phyloP scores from a whole-genome alignment of 805 yeast species.

The Isabelozyma rhagii region DNA sequence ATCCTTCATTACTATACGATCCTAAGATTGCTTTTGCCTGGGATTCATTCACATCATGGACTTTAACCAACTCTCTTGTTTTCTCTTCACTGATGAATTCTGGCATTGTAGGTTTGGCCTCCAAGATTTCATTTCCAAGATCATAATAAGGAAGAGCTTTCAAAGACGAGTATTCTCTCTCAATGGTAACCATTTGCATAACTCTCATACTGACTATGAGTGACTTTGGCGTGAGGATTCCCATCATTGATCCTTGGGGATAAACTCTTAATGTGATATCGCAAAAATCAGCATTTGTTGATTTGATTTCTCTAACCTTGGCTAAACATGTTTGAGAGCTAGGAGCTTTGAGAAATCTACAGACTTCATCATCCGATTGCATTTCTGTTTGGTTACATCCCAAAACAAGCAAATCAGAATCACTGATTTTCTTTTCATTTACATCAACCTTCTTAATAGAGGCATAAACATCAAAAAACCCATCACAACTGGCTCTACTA shows the following conservation, averaged over 20 bases:
- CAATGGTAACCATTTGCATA: constrained; percentile 86
- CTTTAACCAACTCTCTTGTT: constrained; percentile 39
- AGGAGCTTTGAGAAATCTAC: constrained; percentile 25
- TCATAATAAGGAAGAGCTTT: constrained; percentile 82
- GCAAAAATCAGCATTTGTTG: constrained; percentile 57
- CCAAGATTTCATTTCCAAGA: constrained; percentile 59
- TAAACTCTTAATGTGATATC: constrained; percentile 74
- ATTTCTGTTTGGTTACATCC: constrained; percentile 31
- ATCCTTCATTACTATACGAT: constrained; percentile 65
- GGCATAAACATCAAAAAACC: constrained; percentile 83
- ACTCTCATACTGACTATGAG: constrained; percentile 67
- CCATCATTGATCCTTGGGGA: constrained; percentile 50
- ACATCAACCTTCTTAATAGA: constrained; percentile 55
- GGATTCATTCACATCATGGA: constrained; percentile 71
- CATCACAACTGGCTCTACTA: constrained; percentile 77
- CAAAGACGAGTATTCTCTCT: constrained; percentile 85
- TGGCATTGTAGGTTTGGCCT: constrained; percentile 58
- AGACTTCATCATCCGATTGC: constrained; percentile 9
- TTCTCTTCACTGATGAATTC: constrained; percentile 26
- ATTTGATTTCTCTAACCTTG: constrained; percentile 70
- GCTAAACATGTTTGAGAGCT: constrained; percentile 65
- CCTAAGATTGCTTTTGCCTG: constrained; percentile 89
- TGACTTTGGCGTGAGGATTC: constrained; percentile 59
- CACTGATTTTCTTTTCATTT: constrained; percentile 55
- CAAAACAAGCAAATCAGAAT: constrained; percentile 70